Evolutionary conservation across 129 eudicot species (phyloP).

Genomic region (Flaveria brownii): DNA sequence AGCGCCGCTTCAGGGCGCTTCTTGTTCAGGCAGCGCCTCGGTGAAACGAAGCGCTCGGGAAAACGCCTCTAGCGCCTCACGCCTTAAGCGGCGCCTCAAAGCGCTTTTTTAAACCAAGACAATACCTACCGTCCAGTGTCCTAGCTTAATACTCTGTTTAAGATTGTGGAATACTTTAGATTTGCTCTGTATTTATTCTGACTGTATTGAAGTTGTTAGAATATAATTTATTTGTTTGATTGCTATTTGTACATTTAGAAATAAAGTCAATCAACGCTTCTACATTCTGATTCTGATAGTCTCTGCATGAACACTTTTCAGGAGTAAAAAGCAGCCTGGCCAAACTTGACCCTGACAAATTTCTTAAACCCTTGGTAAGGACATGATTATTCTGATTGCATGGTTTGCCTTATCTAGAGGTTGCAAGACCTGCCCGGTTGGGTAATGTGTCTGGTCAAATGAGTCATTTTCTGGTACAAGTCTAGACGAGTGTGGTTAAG

Average conservation of each 20-base stretch:
- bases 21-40: no score
- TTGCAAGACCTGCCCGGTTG: neutral
- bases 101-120: no score
- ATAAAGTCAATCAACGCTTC: conserved; percentile 6
- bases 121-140: neutral
- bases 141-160: conserved; percentile 2
- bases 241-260: neutral
- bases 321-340: conserved; percentile 44
- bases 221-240: neutral
- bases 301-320: conserved; percentile 34
- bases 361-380: conserved; percentile 54
- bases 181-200: neutral
- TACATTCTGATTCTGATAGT: conserved; percentile 12
- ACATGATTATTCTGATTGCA: conserved; percentile 7
- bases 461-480: neutral
- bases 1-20: no score
- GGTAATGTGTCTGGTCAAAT: neutral
- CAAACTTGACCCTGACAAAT: conserved; percentile 43
- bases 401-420: neutral
- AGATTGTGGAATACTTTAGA: neutral
- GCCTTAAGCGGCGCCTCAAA: no score
- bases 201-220: neutral
- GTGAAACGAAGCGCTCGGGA: no score
- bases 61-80: no score
- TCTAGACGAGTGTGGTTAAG: neutral